phyloP scores from a whole-genome alignment of 371 early-diverging fungal species.

The Mucor indicus region DNA sequence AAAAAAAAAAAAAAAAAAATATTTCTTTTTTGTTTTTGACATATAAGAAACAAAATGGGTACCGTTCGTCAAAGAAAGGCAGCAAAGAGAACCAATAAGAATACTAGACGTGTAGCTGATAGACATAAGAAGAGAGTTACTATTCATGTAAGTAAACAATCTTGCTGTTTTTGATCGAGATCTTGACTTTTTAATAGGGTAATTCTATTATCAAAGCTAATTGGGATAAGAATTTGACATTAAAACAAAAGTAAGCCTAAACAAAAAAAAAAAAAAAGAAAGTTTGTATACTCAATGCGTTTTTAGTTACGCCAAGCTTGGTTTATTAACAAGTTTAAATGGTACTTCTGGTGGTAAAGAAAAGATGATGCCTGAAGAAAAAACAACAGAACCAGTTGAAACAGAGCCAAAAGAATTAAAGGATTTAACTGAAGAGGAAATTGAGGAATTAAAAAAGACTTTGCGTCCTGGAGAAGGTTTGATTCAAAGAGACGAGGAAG shows the following conservation, averaged over 20 bases:
- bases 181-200: constrained; percentile 22
- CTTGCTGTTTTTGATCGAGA: background rate
- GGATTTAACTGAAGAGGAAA: constrained; percentile 52
- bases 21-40: constrained; percentile 2
- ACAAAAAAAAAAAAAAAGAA: background rate
- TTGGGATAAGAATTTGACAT: constrained; percentile 76
- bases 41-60: constrained; percentile 25
- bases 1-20: no score
- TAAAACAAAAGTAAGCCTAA: constrained; percentile 68
- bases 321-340: constrained; percentile 76
- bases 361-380: constrained; percentile 28
- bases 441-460: constrained; percentile 43
- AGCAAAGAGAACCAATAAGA: constrained; percentile 31
- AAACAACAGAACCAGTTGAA: background rate
- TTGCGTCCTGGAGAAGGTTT: constrained; percentile 69
- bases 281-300: no score
- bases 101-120: constrained; percentile 52
- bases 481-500: constrained; percentile 83
- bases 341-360: constrained; percentile 70
- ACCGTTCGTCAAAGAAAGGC: constrained; percentile 41
- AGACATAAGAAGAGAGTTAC: constrained; percentile 51
- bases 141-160: constrained; percentile 35
- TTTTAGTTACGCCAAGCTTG: constrained; percentile 62
- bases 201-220: constrained; percentile 62
- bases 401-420: constrained; percentile 31